A percentile compares a stretch with the other conserved stretches of the same genome.
Conservation (phyloP, 306 rosid genomes). For the Ormosia semicastrata region DNA sequence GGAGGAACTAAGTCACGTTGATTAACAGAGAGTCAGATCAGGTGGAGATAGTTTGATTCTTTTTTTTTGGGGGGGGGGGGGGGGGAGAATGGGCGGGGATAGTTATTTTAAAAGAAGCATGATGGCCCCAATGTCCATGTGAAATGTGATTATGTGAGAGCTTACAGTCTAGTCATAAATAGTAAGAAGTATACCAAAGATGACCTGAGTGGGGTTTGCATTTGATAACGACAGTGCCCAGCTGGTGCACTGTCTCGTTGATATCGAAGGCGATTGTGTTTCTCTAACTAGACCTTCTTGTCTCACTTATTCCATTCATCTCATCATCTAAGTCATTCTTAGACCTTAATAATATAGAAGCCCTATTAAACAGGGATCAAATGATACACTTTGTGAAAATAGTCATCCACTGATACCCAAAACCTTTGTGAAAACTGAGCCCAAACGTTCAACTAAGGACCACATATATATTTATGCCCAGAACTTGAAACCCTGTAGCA, state of each 20-base stretch:
- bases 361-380: neutral
- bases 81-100: neutral
- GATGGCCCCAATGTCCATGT: neutral
- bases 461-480: too few species aligned
- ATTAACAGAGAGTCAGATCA: neutral
- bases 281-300: slow-evolving; percentile 43
- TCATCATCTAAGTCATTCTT: neutral
- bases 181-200: slow-evolving; percentile 6
- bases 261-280: slow-evolving; percentile 32
- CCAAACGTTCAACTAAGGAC: too few species aligned
- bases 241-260: slow-evolving; percentile 29
- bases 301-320: slow-evolving; percentile 22
- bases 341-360: neutral
- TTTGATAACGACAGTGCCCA: slow-evolving; percentile 34
- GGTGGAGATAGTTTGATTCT: neutral
- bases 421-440: too few species aligned
- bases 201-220: slow-evolving; percentile 21
- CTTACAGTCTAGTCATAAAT: neutral
- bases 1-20: neutral
- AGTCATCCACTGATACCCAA: too few species aligned
- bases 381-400: too few species aligned
- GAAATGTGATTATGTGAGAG: neutral
- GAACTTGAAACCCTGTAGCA: neutral
- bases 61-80: neutral
- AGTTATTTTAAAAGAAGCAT: neutral